A percentile compares a stretch with the other conserved stretches of the same genome.
phyloP scores from a whole-genome alignment of 768 basidiomycete genomes.

The Cystobasidium onofrii region DNA sequence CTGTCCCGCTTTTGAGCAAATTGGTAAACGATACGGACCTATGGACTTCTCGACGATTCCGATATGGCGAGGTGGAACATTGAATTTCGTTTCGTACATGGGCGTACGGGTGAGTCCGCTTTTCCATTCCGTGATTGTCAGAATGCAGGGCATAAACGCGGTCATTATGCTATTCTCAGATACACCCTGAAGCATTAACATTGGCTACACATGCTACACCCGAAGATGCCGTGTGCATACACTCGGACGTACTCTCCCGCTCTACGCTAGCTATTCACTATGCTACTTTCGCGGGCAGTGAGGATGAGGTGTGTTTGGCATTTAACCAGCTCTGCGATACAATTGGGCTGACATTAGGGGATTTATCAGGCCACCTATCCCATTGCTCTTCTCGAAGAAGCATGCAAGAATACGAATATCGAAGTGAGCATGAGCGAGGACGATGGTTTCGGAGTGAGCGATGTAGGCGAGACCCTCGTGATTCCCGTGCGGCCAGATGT shows the following conservation, averaged over 20 bases:
- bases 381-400: slow-evolving; percentile 37
- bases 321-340: too few relatives aligned
- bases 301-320: slow-evolving; percentile 46
- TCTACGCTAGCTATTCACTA: slow-evolving; percentile 47
- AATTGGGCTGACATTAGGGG: slow-evolving; percentile 41
- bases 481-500: slow-evolving; percentile 13
- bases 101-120: slow-evolving; percentile 46
- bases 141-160: too few relatives aligned
- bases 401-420: slow-evolving; percentile 11
- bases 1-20: slow-evolving; percentile 66
- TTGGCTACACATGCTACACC: slow-evolving; percentile 50
- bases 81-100: slow-evolving; percentile 47
- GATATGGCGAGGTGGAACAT: slow-evolving; percentile 47
- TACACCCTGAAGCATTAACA: slow-evolving; percentile 21
- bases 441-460: slow-evolving; percentile 47
- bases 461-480: slow-evolving; percentile 44
- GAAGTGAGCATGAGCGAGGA: slow-evolving; percentile 43
- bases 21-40: slow-evolving; percentile 57
- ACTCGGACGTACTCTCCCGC: slow-evolving; percentile 57
- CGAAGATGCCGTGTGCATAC: slow-evolving; percentile 60
- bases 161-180: slow-evolving; percentile 45
- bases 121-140: neutral
- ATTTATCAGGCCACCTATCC: slow-evolving; percentile 18
- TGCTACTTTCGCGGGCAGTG: slow-evolving; percentile 50
- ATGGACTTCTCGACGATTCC: slow-evolving; percentile 55